Evolutionary conservation across 108 stramenopile species (phyloP).

Genomic region (Fistulifera pelliculosa): DNA sequence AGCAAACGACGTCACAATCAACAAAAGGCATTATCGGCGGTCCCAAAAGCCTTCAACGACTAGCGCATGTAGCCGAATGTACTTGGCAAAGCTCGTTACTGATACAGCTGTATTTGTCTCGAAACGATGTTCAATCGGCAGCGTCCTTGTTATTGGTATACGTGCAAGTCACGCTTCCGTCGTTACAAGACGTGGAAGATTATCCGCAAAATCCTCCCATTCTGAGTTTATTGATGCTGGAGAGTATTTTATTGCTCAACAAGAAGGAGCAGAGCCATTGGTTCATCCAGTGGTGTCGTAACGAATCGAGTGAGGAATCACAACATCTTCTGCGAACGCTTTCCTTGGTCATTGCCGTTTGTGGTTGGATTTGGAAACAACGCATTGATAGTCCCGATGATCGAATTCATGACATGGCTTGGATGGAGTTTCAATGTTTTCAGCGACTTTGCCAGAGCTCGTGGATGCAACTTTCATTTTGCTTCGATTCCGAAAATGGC

Average conservation of each 20-base stretch:
- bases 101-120: conserved; percentile 21
- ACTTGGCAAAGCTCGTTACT: conserved; percentile 45
- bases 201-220: conserved; percentile 53
- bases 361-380: conserved; percentile 27
- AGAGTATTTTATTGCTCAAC: conserved; percentile 37
- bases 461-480: conserved; percentile 7
- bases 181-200: conserved; percentile 30
- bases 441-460: conserved; percentile 17
- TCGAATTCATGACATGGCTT: conserved; percentile 55
- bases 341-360: conserved; percentile 1
- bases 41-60: conserved; percentile 12
- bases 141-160: conserved; percentile 41
- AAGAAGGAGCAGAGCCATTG: background rate
- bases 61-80: conserved; percentile 48
- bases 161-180: conserved; percentile 42
- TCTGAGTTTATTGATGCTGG: conserved; percentile 64
- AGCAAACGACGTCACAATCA: background rate
- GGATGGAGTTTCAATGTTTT: conserved; percentile 35
- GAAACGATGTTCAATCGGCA: conserved; percentile 27
- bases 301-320: conserved; percentile 1
- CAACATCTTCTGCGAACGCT: background rate
- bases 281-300: conserved; percentile 1
- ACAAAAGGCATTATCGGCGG: conserved; percentile 4
- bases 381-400: conserved; percentile 21
- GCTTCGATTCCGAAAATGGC: background rate